phyloP scores from a whole-genome alignment of 2,329 filamentous ascomycete species.

The Neodidymelliopsis sp. region DNA sequence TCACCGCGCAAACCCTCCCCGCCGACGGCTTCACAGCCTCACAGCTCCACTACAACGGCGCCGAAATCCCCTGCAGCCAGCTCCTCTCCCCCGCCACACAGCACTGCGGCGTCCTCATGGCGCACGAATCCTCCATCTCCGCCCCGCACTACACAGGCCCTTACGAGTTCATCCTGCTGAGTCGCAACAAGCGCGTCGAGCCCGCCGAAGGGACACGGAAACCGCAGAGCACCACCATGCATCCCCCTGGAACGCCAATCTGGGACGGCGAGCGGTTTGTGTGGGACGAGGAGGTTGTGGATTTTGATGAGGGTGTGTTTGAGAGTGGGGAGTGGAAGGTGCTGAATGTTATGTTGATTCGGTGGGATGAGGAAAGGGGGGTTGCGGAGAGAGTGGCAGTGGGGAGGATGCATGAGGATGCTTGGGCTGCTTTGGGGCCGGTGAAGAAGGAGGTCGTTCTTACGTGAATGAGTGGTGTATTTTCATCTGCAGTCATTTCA shows the following conservation, averaged over 20 bases:
- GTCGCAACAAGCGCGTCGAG: slow-evolving; percentile 35
- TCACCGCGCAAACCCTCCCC: slow-evolving; percentile 34
- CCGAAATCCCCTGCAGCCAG: slow-evolving; percentile 34
- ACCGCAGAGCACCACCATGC: slow-evolving; percentile 28
- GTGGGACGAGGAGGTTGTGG: slow-evolving; percentile 37
- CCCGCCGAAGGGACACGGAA: slow-evolving; percentile 20
- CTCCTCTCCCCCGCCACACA: slow-evolving; percentile 31
- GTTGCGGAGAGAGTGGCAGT: slow-evolving; percentile 40
- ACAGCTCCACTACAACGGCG: slow-evolving; percentile 31
- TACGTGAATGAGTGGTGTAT: slow-evolving; percentile 17
- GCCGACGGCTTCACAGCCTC: slow-evolving; percentile 36
- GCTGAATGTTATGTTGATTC: slow-evolving; percentile 45
- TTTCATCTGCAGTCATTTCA: too few species aligned
- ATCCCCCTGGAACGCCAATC: slow-evolving; percentile 44
- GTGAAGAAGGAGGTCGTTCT: slow-evolving; percentile 36
- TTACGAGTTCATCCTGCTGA: slow-evolving; percentile 41
- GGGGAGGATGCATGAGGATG: slow-evolving; percentile 44
- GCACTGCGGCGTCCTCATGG: slow-evolving; percentile 44
- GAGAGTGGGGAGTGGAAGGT: slow-evolving; percentile 39
- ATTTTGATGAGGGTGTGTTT: slow-evolving; percentile 35
- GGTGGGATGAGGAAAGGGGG: slow-evolving; percentile 32
- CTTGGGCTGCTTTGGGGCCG: slow-evolving; percentile 31
- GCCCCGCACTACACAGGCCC: slow-evolving; percentile 26
- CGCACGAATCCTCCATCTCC: slow-evolving; percentile 32
- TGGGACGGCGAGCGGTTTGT: slow-evolving; percentile 39